Evolutionary conservation across 768 basidiomycete genomes (phyloP).

Genomic region (Suillus tomentosus): DNA sequence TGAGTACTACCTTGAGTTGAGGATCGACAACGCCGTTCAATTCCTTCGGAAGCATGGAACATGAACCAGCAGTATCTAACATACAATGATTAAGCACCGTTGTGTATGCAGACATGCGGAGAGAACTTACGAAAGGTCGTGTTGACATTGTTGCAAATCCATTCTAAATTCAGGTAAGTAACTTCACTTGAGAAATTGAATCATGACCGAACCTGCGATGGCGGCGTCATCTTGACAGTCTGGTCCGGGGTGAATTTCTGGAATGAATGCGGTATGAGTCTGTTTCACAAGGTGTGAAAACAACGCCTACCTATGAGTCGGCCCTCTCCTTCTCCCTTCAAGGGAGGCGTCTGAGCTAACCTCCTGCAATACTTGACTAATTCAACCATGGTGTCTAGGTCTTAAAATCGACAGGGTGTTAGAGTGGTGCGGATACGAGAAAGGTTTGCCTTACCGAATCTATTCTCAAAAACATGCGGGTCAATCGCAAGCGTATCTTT

Average conservation of each 20-base stretch:
- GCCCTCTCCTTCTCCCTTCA: slow-evolving; percentile 1
- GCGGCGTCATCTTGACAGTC: neutral
- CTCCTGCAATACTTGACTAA: neutral
- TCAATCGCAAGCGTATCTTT: slow-evolving; percentile 2
- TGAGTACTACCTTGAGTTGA: neutral
- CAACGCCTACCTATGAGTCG: neutral
- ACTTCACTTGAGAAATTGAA: neutral
- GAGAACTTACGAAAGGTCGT: neutral
- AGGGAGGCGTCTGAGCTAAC: neutral
- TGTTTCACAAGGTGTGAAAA: neutral
- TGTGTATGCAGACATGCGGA: neutral
- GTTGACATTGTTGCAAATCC: neutral
- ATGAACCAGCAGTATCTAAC: slow-evolving; percentile 1
- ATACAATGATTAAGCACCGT: neutral
- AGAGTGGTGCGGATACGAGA: neutral
- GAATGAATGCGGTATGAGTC: neutral
- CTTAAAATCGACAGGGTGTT: neutral
- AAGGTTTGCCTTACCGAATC: neutral
- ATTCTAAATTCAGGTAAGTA: neutral
- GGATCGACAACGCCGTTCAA: neutral
- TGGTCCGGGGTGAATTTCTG: neutral
- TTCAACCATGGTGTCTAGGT: neutral
- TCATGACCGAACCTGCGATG: neutral
- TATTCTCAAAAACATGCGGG: neutral
- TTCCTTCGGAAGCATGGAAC: slow-evolving; percentile 1